Base-by-base conservation (phyloP, 371 early-diverging fungal species). In the Modicella reniformis region DNA sequence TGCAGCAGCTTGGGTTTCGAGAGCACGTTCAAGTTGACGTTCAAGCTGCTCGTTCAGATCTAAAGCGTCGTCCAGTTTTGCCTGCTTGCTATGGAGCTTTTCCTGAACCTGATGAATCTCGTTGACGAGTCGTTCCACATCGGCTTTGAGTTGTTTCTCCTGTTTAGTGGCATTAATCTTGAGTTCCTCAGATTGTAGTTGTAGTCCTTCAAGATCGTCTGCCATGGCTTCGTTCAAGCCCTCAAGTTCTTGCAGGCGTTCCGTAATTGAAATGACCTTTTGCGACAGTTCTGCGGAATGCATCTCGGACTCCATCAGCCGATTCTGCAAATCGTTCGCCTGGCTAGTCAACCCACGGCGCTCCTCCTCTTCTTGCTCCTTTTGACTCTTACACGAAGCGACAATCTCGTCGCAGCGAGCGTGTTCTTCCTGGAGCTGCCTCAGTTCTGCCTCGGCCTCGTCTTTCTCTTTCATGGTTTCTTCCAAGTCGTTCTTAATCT, bases 91-190 rank as follows among this genome's bases (percentile, higher is more conserved):
- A 1, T 65, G 70, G 12, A 66, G 61, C 26, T 59, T 65, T 28
- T 68, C 66, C 58, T 79, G 79, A 23, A 55, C 50, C 55, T 69
- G 73, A 44, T 72, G 79, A 40, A 79, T 66, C 57, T 79, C 79
- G 15, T 44, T 29, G 15, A 79, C 73, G 10, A 79, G 70, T n/a
- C 70, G 65, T 28, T 79, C 79, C 30, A 79, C 70, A 48, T 79
- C 79, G 1, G 65, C 59, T 60, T 79, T 60, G 59, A 79, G 73
- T 8, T 69, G 72, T 2, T 47, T 29, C 33, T 79, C 73, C 30
- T 60, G 61, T n/a, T 65, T 47, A 2, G 32, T 13, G 7, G 64
- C 61, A 29, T 56, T 68, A 34, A n/a, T n/a, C 52, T 66, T 72
- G 23, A 59, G 19, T 1, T 53, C 37, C n/a, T 69, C 59, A 7